Conservation (phyloP, 2,329 filamentous ascomycete species). For the Cercospora sp. region DNA sequence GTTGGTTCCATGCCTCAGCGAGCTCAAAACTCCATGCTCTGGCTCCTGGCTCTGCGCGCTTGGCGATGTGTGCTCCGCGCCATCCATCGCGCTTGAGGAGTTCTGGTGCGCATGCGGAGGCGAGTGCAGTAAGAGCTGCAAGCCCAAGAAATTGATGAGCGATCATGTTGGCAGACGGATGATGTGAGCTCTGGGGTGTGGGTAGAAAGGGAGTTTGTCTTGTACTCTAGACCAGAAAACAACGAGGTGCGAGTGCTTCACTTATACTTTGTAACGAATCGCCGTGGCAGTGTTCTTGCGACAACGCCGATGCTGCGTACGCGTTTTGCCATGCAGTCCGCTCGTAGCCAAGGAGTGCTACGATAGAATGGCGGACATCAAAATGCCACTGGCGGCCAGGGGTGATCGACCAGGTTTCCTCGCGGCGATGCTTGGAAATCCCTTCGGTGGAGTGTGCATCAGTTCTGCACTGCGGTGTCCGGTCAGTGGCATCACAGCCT, state of each 20-base stretch:
- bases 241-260: neutral
- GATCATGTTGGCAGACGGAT: conserved; percentile 6
- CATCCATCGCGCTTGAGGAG: conserved; percentile 21
- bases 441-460: neutral
- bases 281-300: neutral
- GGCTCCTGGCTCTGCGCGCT: conserved; percentile 17
- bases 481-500: neutral
- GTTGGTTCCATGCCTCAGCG: conserved; percentile 23
- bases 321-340: conserved; percentile 2
- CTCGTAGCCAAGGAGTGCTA: conserved; percentile 4
- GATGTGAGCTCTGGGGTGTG: neutral
- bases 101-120: conserved; percentile 21
- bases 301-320: neutral
- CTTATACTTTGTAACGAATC: neutral
- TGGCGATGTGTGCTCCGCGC: conserved; percentile 17
- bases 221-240: neutral
- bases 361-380: neutral
- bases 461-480: neutral
- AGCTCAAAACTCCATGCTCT: conserved; percentile 24
- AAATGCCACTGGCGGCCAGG: neutral
- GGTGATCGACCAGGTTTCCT: neutral
- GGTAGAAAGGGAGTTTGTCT: neutral
- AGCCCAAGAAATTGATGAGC: conserved; percentile 10
- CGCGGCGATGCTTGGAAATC: neutral
- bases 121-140: conserved; percentile 15